Conservation (phyloP, 768 basidiomycete genomes). For the Rhodotorula paludigena region DNA sequence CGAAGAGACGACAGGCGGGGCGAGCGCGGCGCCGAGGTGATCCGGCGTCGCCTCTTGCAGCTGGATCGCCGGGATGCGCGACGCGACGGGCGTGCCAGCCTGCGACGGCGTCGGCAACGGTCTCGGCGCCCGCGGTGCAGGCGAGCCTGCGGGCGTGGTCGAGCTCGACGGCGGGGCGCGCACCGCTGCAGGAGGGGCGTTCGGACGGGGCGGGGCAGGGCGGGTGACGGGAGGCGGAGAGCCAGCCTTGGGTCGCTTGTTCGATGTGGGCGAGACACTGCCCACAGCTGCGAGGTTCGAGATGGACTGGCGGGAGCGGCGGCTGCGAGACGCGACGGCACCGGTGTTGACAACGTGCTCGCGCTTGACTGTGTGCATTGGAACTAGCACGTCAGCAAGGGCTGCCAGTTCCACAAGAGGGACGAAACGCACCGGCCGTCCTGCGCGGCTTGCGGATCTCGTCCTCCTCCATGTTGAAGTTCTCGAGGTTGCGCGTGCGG, state of each 20-base stretch:
- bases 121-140: conserved; percentile 11
- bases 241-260: conserved; percentile 21
- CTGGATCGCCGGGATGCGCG: conserved; percentile 41
- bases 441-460: conserved; percentile 21
- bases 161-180: conserved; percentile 6
- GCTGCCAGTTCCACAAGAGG: neutral
- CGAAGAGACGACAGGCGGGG: conserved; percentile 8
- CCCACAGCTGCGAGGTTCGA: conserved; percentile 38
- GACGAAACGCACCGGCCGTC: conserved; percentile 9
- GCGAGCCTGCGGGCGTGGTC: conserved; percentile 5
- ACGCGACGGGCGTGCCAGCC: conserved; percentile 2
- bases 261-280: neutral
- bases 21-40: conserved; percentile 3
- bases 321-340: conserved; percentile 27
- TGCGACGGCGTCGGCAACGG: conserved; percentile 10
- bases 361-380: conserved; percentile 4
- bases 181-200: neutral
- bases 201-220: conserved; percentile 10
- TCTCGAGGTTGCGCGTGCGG: conserved; percentile 66
- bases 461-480: conserved; percentile 61
- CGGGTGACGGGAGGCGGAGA: conserved; percentile 21
- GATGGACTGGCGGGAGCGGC: conserved; percentile 39
- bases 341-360: conserved; percentile 36
- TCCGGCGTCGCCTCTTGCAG: conserved; percentile 43
- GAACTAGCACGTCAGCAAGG: too few species aligned